Base-by-base conservation (phyloP, 1,284 basidiomycete species). In the Puccinia hordei region DNA sequence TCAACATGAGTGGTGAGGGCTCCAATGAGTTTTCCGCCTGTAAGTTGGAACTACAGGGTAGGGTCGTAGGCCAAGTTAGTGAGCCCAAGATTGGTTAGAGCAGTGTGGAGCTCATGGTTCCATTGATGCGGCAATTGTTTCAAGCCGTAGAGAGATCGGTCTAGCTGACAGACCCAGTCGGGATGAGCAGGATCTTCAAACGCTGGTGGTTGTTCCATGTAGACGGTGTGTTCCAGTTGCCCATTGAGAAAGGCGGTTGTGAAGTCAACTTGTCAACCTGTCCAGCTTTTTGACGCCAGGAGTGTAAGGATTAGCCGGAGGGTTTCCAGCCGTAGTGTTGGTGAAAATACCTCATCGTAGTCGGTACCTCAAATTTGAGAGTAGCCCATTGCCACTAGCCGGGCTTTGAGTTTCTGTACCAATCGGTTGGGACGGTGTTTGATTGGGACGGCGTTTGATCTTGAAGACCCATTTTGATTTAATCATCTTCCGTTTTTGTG, bases 131-230 rank as follows among this genome's bases (percentile, higher is more conserved):
- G 66, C 0, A 19, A 41, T 22, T 68, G 66, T 53, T 51, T 72
- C 8, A 72, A 13, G 1, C 44, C 41, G 35, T 72, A 72, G 6
- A 72, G 44, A 12, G 69, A 72, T 0, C 44, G 10, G 0, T 30
- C 5, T 4, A 72, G 33, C 35, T 53, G 15, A 22, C 46, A 72
- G 4, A 72, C 69, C 22, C 24, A 24, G n/a, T 27, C 17, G 17
- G 69, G 69, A 51, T 72, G 41, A 5, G 13, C 13, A 1, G 46
- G 46, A 53, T 72, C 46, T n/a, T 46, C 46, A 30, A 72, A 72
- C 5, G 46, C 49, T 2, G 46, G 9, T 15, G 49, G 22, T 38
- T 51, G 41, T 51, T 49, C 27, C 49, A 53, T 72, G n/a, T 53
- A 72, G 10, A 72, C 22, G 1, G 24, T 17, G 13, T 51, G 1